Conservation (phyloP, 1,284 basidiomycete species). For the Tilletia setariae region DNA sequence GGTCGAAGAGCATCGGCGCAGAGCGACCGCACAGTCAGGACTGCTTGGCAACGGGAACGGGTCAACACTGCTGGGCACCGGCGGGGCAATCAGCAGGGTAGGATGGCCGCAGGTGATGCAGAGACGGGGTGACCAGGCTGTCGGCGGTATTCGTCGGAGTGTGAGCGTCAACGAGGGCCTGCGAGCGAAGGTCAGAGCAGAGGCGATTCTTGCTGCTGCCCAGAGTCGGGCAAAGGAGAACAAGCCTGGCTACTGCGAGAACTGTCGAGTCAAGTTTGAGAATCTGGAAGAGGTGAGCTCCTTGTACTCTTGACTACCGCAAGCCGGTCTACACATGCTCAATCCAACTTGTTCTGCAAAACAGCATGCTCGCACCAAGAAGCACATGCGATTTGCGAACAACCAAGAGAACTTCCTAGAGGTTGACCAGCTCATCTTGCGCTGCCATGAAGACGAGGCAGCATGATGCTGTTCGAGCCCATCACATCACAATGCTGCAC, state of each 20-base stretch:
- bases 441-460: slow-evolving; percentile 59
- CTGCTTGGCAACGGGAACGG: not conserved
- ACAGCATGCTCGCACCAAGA: slow-evolving; percentile 74
- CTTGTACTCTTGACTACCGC: not conserved
- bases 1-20: not conserved
- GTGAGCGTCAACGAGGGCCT: slow-evolving; percentile 30
- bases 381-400: slow-evolving; percentile 80
- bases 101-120: not conserved
- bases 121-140: not conserved
- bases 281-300: slow-evolving; percentile 77
- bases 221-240: slow-evolving; percentile 60
- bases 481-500: not conserved
- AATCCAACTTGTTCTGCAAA: not conserved
- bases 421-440: slow-evolving; percentile 74
- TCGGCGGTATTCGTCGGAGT: slow-evolving; percentile 20
- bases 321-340: not conserved
- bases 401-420: slow-evolving; percentile 76
- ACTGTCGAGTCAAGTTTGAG: slow-evolving; percentile 84
- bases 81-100: not conserved
- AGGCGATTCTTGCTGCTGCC: not conserved
- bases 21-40: not conserved
- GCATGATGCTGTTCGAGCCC: not conserved
- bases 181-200: slow-evolving; percentile 19
- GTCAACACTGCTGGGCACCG: too few relatives aligned
- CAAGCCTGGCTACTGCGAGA: slow-evolving; percentile 97